Evolutionary conservation across 116 monocot genomes (phyloP).

Genomic region (Iris pallida): DNA sequence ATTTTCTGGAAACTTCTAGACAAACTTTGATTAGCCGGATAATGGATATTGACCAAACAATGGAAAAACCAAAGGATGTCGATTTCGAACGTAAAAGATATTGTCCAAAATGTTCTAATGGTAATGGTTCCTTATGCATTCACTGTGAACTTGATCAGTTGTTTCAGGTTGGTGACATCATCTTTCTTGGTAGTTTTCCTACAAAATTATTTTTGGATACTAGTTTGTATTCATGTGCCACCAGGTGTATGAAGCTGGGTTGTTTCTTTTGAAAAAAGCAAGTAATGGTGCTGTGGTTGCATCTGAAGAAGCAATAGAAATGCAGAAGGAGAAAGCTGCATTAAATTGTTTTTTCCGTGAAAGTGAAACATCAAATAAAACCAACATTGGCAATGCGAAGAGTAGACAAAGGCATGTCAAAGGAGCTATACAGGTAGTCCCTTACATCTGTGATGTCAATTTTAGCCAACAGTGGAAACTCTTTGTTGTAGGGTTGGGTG

Average conservation of each 20-base stretch:
- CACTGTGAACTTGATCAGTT: constrained; percentile 79
- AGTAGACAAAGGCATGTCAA: constrained; percentile 51
- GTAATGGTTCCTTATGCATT: constrained; percentile 73
- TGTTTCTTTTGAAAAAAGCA: constrained; percentile 72
- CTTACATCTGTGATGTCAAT: background rate
- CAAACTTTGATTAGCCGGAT: constrained; percentile 53
- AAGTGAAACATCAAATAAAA: constrained; percentile 22
- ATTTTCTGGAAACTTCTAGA: constrained; percentile 71
- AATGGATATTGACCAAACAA: constrained; percentile 70
- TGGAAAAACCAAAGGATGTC: constrained; percentile 66
- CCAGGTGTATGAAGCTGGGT: constrained; percentile 81
- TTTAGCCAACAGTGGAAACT: too few species aligned
- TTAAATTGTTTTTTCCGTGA: constrained; percentile 78
- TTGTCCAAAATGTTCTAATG: constrained; percentile 75
- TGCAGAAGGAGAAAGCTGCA: constrained; percentile 66
- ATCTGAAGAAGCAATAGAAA: constrained; percentile 77
- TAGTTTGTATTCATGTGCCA: constrained; percentile 5
- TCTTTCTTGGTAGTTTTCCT: background rate
- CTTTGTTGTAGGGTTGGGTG: too few species aligned
- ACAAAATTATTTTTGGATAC: background rate
- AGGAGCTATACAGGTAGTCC: constrained; percentile 57
- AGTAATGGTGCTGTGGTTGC: constrained; percentile 48
- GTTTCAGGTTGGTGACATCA: constrained; percentile 62
- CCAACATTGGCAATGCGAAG: constrained; percentile 17
- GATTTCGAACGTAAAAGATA: constrained; percentile 69